phyloP scores from a whole-genome alignment of 2,329 filamentous ascomycete species.

The Talaromyces sp. region DNA sequence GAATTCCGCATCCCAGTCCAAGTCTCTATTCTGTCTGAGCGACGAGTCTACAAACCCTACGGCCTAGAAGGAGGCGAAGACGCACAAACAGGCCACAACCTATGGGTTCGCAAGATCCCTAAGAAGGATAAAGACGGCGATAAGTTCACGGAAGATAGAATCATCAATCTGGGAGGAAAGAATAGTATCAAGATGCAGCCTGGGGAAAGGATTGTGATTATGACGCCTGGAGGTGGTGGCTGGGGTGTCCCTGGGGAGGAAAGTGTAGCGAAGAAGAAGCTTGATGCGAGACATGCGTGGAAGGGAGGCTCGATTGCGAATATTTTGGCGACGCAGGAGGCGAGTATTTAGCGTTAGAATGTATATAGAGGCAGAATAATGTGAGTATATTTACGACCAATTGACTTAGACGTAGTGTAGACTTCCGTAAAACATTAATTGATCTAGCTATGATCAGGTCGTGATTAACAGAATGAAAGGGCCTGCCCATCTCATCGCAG shows the following conservation, averaged over 20 bases:
- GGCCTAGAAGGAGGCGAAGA: constrained; percentile 78
- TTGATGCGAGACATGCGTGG: constrained; percentile 63
- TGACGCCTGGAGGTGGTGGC: constrained; percentile 41
- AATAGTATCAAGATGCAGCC: constrained; percentile 35
- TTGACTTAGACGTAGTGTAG: background rate
- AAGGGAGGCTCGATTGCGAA: constrained; percentile 58
- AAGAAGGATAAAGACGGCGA: constrained; percentile 34
- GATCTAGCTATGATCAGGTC: background rate
- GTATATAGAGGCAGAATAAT: background rate
- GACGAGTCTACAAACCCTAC: constrained; percentile 71
- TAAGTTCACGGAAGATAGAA: constrained; percentile 24
- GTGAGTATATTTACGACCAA: background rate
- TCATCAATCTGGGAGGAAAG: constrained; percentile 33
- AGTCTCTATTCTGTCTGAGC: constrained; percentile 71
- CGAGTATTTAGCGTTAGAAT: constrained; percentile 37
- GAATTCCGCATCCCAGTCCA: constrained; percentile 77
- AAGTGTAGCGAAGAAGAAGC: constrained; percentile 46
- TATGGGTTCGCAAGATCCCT: constrained; percentile 74
- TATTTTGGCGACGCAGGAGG: constrained; percentile 50
- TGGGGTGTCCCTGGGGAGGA: constrained; percentile 52
- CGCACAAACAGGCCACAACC: constrained; percentile 72
- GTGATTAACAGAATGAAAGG: background rate
- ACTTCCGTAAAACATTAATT: background rate
- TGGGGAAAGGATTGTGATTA: constrained; percentile 40
- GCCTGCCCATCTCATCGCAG: background rate